phyloP scores from a whole-genome alignment of 176 grass and related monocot genomes.

The Oryza brachyantha region DNA sequence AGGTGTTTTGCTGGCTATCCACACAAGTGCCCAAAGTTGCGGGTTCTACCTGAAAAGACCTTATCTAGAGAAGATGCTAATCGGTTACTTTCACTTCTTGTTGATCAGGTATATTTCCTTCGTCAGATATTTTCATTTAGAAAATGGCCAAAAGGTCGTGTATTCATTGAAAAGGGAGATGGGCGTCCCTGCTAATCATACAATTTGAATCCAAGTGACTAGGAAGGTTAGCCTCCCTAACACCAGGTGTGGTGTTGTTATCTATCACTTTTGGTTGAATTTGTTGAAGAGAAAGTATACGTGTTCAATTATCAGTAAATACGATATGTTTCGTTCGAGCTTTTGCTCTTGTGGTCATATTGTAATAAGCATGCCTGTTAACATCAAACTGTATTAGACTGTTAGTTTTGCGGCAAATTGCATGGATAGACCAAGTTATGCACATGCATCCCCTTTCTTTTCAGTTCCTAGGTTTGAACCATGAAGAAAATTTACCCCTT shows the following conservation, averaged over 20 bases:
- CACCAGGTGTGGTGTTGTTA: not conserved
- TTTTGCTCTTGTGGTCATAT: not conserved
- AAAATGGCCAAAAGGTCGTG: no score
- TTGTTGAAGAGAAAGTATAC: not conserved
- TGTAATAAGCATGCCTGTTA: not conserved
- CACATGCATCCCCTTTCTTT: not conserved
- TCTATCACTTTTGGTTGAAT: constrained; percentile 8
- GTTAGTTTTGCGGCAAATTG: not conserved
- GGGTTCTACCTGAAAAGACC: constrained; percentile 62
- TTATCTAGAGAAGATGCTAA: constrained; percentile 75
- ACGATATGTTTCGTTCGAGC: constrained; percentile 19
- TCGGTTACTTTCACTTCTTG: constrained; percentile 69
- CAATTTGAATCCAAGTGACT: not conserved
- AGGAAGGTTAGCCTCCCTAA: not conserved
- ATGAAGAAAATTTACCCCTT: not conserved
- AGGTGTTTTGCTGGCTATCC: constrained; percentile 94
- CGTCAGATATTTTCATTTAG: not conserved
- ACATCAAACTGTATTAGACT: constrained; percentile 3
- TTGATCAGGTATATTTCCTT: constrained; percentile 64
- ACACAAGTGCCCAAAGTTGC: constrained; percentile 92
- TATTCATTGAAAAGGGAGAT: not conserved
- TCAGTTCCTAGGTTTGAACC: constrained; percentile 1
- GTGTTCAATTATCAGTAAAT: not conserved
- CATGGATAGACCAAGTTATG: not conserved
- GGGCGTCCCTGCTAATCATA: not conserved